Base-by-base conservation (phyloP, 2,329 filamentous ascomycete species). In the Ilyonectria sp. region DNA sequence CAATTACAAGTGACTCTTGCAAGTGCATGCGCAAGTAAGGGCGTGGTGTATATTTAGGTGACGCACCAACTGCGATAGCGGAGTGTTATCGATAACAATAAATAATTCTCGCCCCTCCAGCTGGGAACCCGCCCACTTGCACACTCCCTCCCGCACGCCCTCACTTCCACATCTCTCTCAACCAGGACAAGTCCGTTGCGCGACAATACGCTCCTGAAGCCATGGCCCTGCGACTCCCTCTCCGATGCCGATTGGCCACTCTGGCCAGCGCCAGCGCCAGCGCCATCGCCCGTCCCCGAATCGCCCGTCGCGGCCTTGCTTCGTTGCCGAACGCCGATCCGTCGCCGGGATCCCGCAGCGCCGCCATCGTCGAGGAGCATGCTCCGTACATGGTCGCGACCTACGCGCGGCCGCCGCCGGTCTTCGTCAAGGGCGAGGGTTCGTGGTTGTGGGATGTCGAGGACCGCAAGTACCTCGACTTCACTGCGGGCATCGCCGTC, bases 401-500 rank as follows among this genome's bases (percentile, higher is more conserved):
- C 60, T 99, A 99, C 82, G 91, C 94, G 59, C 93, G 96, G 29
- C 95, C 96, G 55, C 88, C 93, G 50, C 94, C 94, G 2, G 93
- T 98, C 78, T 98, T 99, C 81, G 90, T 94, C 65, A 93, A 91
- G 79, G 96, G 95, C 70, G 86, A 94, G 78, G 96, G 96, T 2
- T 94, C 92, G 68, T 95, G 94, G 79, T 82, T 99, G 69, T 98
- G 91, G 90, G 96, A 99, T 79, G 84, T 95, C 43, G 94, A 98
- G 83, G 93, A 96, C 78, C 86, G 93, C 68, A 91, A 91, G 79
- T 99, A 98, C 79, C 87, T 99, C 33, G 96, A 99, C 82, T 94
- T 99, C 76, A 98, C 96, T 1, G 92, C 95, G 10, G 96, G 96
- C 54, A 99, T 99, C 78, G 96, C 96, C 17, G 96, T 99, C 79